phyloP scores from a whole-genome alignment of 495 filamentous ascomycete genomes.

The Podospora australis region DNA sequence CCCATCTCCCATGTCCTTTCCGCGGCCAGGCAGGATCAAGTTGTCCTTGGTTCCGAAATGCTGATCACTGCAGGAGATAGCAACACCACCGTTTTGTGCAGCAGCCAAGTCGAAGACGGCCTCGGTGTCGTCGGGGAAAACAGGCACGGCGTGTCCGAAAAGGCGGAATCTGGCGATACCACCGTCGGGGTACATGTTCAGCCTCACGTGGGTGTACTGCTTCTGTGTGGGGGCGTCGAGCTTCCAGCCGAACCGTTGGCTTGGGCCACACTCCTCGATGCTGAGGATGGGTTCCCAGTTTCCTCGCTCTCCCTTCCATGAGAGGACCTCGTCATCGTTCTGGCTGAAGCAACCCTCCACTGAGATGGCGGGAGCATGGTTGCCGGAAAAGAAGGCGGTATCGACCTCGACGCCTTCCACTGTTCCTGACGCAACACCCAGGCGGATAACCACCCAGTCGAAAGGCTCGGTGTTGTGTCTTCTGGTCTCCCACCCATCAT shows the following conservation, averaged over 20 bases:
- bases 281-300: conserved; percentile 70
- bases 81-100: conserved; percentile 73
- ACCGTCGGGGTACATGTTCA: conserved; percentile 90
- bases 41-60: conserved; percentile 83
- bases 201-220: conserved; percentile 75
- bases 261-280: conserved; percentile 65
- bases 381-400: conserved; percentile 80
- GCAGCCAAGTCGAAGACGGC: conserved; percentile 76
- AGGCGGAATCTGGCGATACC: conserved; percentile 85
- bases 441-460: conserved; percentile 77
- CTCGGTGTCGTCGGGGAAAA: conserved; percentile 55
- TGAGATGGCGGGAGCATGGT: conserved; percentile 75
- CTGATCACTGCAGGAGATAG: conserved; percentile 70
- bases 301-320: conserved; percentile 49
- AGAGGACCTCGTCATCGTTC: conserved; percentile 53
- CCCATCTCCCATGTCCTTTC: conserved; percentile 88
- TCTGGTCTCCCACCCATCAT: conserved; percentile 92
- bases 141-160: conserved; percentile 69
- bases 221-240: conserved; percentile 51
- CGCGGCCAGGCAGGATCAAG: conserved; percentile 75
- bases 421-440: conserved; percentile 70
- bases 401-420: conserved; percentile 80
- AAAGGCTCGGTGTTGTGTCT: conserved; percentile 73
- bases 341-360: conserved; percentile 70
- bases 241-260: conserved; percentile 72